Conservation (phyloP, 2,329 filamentous ascomycete species). For the Cladobotryum mycophilum region DNA sequence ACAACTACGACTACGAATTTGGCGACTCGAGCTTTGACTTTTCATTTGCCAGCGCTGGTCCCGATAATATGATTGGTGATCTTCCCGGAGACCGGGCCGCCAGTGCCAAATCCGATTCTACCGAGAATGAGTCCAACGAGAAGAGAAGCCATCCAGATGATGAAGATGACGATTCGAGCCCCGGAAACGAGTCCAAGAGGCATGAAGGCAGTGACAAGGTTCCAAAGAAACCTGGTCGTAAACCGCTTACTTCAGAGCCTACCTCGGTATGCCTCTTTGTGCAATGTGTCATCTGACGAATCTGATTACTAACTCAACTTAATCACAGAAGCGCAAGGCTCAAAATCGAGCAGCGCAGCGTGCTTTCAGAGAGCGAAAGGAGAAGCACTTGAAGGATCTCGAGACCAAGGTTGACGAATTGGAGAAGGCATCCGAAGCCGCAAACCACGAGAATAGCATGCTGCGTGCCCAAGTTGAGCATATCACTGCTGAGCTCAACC, state of each 20-base stretch:
- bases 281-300: background rate
- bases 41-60: conserved; percentile 36
- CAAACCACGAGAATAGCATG: conserved; percentile 78
- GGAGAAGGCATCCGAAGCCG: conserved; percentile 74
- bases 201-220: conserved; percentile 78
- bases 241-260: conserved; percentile 90
- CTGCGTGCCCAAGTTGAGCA: conserved; percentile 85
- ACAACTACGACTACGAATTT: conserved; percentile 69
- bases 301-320: conserved; percentile 11
- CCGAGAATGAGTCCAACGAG: conserved; percentile 49
- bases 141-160: conserved; percentile 70
- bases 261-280: conserved; percentile 68
- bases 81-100: conserved; percentile 45
- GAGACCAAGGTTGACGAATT: conserved; percentile 71
- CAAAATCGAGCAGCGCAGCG: conserved; percentile 90
- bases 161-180: conserved; percentile 55
- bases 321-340: conserved; percentile 78
- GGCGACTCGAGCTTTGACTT: conserved; percentile 76
- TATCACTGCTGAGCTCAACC: conserved; percentile 74
- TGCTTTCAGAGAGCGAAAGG: conserved; percentile 90
- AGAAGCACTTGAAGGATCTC: conserved; percentile 80
- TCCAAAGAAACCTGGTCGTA: conserved; percentile 92
- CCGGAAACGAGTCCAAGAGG: conserved; percentile 54
- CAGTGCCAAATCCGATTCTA: conserved; percentile 50
- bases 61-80: conserved; percentile 69